A percentile compares a stretch with the other conserved stretches of the same genome.
Evolutionary conservation across 2,329 filamentous ascomycete genomes (phyloP).

Genomic region (Hymenoscyphus occultus): DNA sequence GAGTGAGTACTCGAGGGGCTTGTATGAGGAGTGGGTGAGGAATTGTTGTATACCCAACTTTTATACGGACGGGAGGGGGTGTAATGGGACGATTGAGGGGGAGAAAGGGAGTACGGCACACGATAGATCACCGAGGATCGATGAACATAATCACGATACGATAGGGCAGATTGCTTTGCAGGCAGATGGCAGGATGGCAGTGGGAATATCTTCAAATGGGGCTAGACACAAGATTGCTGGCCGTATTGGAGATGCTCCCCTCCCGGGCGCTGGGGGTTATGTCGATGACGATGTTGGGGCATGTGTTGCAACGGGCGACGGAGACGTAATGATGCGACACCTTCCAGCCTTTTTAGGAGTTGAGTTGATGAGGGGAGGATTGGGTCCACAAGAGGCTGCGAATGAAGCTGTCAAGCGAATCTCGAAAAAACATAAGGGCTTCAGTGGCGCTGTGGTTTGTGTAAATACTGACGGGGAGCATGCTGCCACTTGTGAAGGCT

Average conservation of each 20-base stretch:
- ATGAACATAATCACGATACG: slow-evolving; percentile 11
- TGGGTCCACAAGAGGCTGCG: neutral
- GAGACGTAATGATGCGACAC: slow-evolving; percentile 8
- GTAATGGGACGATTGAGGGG: neutral
- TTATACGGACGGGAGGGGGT: neutral
- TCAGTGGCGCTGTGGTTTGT: slow-evolving; percentile 5
- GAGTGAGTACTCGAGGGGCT: neutral
- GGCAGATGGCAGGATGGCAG: slow-evolving; percentile 5
- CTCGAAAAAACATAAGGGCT: neutral
- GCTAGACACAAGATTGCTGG: slow-evolving; percentile 7
- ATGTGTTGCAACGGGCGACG: slow-evolving; percentile 8
- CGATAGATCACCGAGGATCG: neutral
- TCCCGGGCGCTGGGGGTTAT: slow-evolving; percentile 8
- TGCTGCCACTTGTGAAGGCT: slow-evolving; percentile 4
- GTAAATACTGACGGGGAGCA: slow-evolving; percentile 2
- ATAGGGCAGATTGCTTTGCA: slow-evolving; percentile 9
- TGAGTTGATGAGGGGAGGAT: slow-evolving; percentile 4
- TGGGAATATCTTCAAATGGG: slow-evolving; percentile 7
- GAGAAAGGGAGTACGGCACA: neutral
- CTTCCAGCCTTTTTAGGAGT: neutral
- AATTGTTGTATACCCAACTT: neutral
- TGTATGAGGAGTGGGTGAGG: neutral
- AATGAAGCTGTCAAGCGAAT: slow-evolving; percentile 2
- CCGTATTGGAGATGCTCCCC: slow-evolving; percentile 9
- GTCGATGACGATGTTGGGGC: slow-evolving; percentile 8